Conservation (phyloP, 805 yeast species). For the Huiozyma naganishii region DNA sequence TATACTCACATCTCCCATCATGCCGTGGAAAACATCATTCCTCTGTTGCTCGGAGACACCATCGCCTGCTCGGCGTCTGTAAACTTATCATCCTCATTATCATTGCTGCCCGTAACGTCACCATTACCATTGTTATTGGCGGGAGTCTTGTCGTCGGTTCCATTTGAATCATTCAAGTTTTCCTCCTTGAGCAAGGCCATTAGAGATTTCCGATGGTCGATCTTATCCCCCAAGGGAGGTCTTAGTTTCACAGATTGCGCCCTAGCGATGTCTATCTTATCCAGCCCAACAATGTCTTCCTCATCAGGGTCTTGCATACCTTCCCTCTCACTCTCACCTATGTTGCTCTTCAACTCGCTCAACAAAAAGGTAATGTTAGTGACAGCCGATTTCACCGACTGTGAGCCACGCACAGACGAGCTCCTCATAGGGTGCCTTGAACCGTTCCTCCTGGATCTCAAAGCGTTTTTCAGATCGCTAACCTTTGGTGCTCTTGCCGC, state of each 20-base stretch:
- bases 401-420: constrained; percentile 19
- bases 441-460: constrained; percentile 5
- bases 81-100: constrained; percentile 17
- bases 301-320: constrained; percentile 27
- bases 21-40: constrained; percentile 16
- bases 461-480: constrained; percentile 20
- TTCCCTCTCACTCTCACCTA: constrained; percentile 12
- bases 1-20: not conserved
- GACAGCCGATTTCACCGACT: constrained; percentile 27
- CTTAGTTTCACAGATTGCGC: constrained; percentile 17
- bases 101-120: not conserved
- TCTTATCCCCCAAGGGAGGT: constrained; percentile 2
- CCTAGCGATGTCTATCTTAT: constrained; percentile 22
- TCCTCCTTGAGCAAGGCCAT: not conserved
- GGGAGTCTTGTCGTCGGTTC: not conserved
- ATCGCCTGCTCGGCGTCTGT: constrained; percentile 24
- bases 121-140: too few species aligned
- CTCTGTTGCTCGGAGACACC: constrained; percentile 17
- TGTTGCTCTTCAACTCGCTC: constrained; percentile 20
- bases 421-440: not conserved
- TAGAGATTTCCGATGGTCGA: constrained; percentile 9
- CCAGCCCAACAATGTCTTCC: constrained; percentile 25
- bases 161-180: not conserved
- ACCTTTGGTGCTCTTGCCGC: constrained; percentile 18
- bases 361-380: constrained; percentile 29